phyloP scores from a whole-genome alignment of 768 basidiomycete genomes.

The Asterophora parasitica region DNA sequence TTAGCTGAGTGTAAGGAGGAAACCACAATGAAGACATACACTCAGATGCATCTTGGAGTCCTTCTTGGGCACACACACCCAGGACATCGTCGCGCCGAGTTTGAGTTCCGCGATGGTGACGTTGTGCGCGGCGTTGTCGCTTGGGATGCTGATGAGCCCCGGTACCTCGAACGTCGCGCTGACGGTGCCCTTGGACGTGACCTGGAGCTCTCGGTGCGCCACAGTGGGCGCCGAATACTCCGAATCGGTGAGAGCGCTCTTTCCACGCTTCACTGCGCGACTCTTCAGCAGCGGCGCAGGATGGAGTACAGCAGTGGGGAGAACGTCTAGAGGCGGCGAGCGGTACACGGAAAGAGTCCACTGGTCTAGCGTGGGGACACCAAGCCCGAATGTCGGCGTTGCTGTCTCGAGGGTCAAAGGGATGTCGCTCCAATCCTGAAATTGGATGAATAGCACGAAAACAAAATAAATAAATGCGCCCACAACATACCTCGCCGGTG shows the following conservation, averaged over 20 bases:
- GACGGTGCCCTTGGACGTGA: constrained; percentile 7
- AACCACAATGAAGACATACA: neutral
- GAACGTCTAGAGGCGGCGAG: neutral
- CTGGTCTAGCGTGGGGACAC: constrained; percentile 28
- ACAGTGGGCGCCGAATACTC: too few relatives aligned
- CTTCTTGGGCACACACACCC: constrained; percentile 7
- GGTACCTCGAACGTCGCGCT: constrained; percentile 12
- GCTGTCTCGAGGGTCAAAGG: constrained; percentile 34
- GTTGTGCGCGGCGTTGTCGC: constrained; percentile 12
- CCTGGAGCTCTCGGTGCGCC: neutral
- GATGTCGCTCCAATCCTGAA: constrained; percentile 17
- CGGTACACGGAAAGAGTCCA: constrained; percentile 28
- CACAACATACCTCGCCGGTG: constrained; percentile 32
- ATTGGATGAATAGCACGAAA: too few relatives aligned
- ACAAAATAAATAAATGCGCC: too few relatives aligned
- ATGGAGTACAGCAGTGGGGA: too few relatives aligned
- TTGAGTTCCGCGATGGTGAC: constrained; percentile 8
- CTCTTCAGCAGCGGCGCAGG: too few relatives aligned
- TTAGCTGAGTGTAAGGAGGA: too few relatives aligned
- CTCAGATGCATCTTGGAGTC: constrained; percentile 4
- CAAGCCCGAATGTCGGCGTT: constrained; percentile 33
- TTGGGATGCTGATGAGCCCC: constrained; percentile 11
- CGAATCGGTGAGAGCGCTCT: too few relatives aligned
- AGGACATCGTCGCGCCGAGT: constrained; percentile 10
- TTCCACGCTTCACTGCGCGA: too few relatives aligned